Base-by-base conservation (phyloP, 1,139 yeast species). In the Lodderomyces orthopsilosis region DNA sequence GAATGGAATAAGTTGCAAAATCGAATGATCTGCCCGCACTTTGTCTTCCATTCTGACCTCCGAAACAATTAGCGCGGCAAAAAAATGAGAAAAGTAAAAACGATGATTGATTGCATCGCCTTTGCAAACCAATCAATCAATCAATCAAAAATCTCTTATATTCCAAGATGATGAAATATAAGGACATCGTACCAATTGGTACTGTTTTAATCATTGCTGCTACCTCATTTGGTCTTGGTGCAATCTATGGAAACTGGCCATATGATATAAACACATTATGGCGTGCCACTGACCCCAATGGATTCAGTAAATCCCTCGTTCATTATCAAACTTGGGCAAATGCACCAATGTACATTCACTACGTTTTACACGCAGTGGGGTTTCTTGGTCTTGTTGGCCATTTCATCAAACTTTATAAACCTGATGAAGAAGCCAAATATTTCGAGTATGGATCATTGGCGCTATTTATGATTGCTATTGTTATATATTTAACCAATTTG, bases 371-470 rank as follows among this genome's bases (percentile, higher is more conserved):
- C 55, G 66, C 62, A 39, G 75, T 83, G 35, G 68, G 82, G 42
- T 66, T 57, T 1, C 45, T 89, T 36, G 97, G 95, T 2, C 70
- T 89, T 45, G 40, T 80, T 40, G 96, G 96, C 10, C 70, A 84
- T 46, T 73, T 85, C 52, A 75, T 86, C 62, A 89, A 90, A 70
- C 76, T 91, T 46, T 89, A 84, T 70, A 86, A 85, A 66, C 97
- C 98, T 14, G 63, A 78, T 41, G 93, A 85, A 46, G 94, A 93
- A 43, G 77, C 88, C 57, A 83, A 83, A 62, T 78, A 85, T 61
- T 91, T 93, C 61, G 98, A 93, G 63, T 95, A 94, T 53, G 96
- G 93, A 37, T 73, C 95, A 10, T 71, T 90, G 55, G 82, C 81
- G 21, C 74, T 88, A 49, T 79, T 78, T 58, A 83, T 90, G 64